Conservation (phyloP, 2,329 filamentous ascomycete genomes). For the Penicillium sp. region DNA sequence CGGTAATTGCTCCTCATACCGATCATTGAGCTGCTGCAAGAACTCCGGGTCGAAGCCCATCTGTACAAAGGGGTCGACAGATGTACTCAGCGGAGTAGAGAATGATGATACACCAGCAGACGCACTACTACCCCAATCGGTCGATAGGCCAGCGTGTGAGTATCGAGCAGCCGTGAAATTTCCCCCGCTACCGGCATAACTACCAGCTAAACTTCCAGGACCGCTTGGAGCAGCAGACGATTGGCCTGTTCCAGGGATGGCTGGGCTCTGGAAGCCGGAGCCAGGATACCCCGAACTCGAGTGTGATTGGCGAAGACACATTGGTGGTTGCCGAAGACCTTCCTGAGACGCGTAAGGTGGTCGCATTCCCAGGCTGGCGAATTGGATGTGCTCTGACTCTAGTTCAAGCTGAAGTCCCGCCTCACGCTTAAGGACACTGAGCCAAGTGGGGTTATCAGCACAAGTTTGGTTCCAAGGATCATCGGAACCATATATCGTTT, state of each 20-base stretch:
- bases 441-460: slow-evolving; percentile 53
- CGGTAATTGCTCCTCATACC: slow-evolving; percentile 38
- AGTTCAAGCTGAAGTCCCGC: slow-evolving; percentile 42
- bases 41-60: slow-evolving; percentile 47
- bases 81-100: slow-evolving; percentile 36
- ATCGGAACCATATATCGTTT: slow-evolving; percentile 39
- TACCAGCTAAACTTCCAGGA: slow-evolving; percentile 41
- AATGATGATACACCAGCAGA: slow-evolving; percentile 37
- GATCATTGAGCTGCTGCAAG: slow-evolving; percentile 41
- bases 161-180: slow-evolving; percentile 31
- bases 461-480: slow-evolving; percentile 51
- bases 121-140: slow-evolving; percentile 41
- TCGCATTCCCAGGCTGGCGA: slow-evolving; percentile 47
- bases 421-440: slow-evolving; percentile 51
- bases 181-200: slow-evolving; percentile 41
- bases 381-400: slow-evolving; percentile 39
- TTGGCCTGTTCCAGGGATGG: slow-evolving; percentile 35
- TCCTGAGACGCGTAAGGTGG: slow-evolving; percentile 48
- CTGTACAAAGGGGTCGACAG: slow-evolving; percentile 40
- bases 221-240: slow-evolving; percentile 43
- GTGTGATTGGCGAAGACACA: slow-evolving; percentile 30
- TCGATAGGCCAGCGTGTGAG: slow-evolving; percentile 35
- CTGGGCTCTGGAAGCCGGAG: slow-evolving; percentile 40
- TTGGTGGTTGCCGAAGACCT: slow-evolving; percentile 38
- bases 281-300: slow-evolving; percentile 32